Evolutionary conservation across 225 moss, liverwort and hornwort species (phyloP), one percentile per base, ranked within the genome.

Genomic region (Thuidium tamariscinum): DNA sequence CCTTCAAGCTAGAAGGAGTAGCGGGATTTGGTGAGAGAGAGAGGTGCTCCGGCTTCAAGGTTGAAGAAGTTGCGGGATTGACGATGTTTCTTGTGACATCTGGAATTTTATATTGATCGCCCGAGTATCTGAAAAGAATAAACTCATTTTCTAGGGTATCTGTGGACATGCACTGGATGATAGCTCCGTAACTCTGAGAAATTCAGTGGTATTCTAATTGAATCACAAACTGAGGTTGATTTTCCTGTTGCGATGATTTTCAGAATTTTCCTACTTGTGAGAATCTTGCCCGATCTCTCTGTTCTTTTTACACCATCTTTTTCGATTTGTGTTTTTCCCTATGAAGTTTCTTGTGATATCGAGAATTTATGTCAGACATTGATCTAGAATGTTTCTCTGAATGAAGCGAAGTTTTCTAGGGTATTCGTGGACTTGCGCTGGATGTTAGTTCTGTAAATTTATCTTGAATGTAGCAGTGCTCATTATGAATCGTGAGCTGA

Each of bases 1-100:
- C 34, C 34, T 56, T 79, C 87, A 67, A 89, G 87, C 74, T 80
- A 83, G 79, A 63, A 55, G 86, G 66, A 85, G 16, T 65, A 4
- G 65, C 30, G 56, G 48, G 70, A 59, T 59, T n/a, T 88, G 67
- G 87, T 87, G 84, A 76, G 87, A 84, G 90, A 90, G 77, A 84
- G 67, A 23, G 70, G 70, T 32, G 81, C 41, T 44, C 84, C 84
- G 23, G 39, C 34, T 56, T 79, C 87, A 67, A 89, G 87, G 67
- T 80, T 80, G 79, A 63, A 55, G 86, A 55, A 85, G 16, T 65
- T 5, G 65, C 30, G 56, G 48, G 70, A 59, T 59, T n/a, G n/a
- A n/a, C n/a, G n/a, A n/a, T n/a, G 44, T 88, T 52, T 79, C 76
- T 42, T 89, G 67, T 76, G 82, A 76, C 51, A 46, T 61, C 36